Conservation (phyloP, 352 stramenopile species). For the Phytophthora constricta region DNA sequence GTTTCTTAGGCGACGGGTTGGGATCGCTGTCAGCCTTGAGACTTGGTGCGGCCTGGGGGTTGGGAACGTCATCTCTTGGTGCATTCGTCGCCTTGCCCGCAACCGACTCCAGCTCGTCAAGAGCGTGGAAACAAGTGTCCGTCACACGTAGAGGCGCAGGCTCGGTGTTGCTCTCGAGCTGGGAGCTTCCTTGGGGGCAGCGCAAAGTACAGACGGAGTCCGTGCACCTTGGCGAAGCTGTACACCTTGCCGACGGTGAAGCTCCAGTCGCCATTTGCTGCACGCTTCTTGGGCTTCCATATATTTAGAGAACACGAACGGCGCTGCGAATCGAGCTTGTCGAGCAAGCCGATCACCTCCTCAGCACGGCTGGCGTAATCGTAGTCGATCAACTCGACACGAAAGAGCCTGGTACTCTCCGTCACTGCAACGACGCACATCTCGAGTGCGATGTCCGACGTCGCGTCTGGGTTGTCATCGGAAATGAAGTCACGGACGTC, state of each 20-base stretch:
- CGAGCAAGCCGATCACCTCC: not conserved
- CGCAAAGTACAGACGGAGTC: not conserved
- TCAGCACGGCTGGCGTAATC: not conserved
- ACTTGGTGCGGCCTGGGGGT: no score
- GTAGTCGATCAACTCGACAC: not conserved
- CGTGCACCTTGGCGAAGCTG: not conserved
- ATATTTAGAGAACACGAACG: not conserved
- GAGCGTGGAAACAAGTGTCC: not conserved
- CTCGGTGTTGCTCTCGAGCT: not conserved
- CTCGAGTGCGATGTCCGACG: not conserved
- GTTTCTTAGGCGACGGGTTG: not conserved
- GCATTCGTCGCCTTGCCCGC: not conserved
- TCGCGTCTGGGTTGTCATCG: not conserved
- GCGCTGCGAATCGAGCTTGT: not conserved
- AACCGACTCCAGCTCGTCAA: not conserved
- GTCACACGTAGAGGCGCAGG: not conserved
- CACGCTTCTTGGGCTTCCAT: not conserved
- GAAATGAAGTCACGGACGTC: not conserved
- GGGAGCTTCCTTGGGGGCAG: not conserved
- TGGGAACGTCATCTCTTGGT: no score
- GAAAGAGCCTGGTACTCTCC: not conserved
- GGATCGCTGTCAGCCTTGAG: no score
- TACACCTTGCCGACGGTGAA: not conserved
- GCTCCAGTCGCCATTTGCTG: not conserved
- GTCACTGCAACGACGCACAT: not conserved